phyloP scores from a whole-genome alignment of 305 asterid genomes.

The Ilex paraguariensis region DNA sequence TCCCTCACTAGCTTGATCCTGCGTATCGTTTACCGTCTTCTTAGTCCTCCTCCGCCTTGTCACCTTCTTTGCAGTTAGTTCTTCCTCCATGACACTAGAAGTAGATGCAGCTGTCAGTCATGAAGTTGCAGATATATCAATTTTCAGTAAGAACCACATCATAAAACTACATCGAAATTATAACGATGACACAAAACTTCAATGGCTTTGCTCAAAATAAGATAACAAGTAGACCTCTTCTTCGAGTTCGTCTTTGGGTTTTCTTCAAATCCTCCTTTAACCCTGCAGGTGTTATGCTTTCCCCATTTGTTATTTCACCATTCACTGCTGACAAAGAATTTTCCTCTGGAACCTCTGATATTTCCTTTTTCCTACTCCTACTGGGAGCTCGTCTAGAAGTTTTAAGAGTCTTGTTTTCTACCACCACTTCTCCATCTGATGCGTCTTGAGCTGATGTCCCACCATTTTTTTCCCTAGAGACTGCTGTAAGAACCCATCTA shows the following conservation, averaged over 20 bases:
- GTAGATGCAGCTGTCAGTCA: slow-evolving; percentile 47
- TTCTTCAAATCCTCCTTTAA: slow-evolving; percentile 35
- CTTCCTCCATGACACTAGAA: slow-evolving; percentile 36
- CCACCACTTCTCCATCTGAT: slow-evolving; percentile 39
- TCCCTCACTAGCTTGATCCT: slow-evolving; percentile 37
- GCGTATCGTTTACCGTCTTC: slow-evolving; percentile 41
- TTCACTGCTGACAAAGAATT: slow-evolving; percentile 19
- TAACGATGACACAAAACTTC: not conserved
- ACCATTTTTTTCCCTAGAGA: slow-evolving; percentile 31
- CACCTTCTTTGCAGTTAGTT: slow-evolving; percentile 41
- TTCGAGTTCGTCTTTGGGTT: slow-evolving; percentile 36
- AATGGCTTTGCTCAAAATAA: not conserved
- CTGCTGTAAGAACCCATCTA: slow-evolving; percentile 46
- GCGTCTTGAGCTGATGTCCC: slow-evolving; percentile 40
- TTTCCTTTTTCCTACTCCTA: slow-evolving; percentile 44
- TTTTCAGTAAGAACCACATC: slow-evolving; percentile 2
- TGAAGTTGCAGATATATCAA: slow-evolving; percentile 15
- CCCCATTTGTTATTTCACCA: slow-evolving; percentile 37
- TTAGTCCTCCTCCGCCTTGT: slow-evolving; percentile 52
- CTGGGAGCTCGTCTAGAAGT: slow-evolving; percentile 49
- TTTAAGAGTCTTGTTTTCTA: slow-evolving; percentile 40
- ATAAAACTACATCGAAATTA: not conserved
- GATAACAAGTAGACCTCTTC: slow-evolving; percentile 22
- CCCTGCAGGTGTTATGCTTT: slow-evolving; percentile 23
- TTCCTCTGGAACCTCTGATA: slow-evolving; percentile 30